Percentiles rank a stretch among this genome's conserved stretches.
phyloP scores from a whole-genome alignment of 2,329 filamentous ascomycete species.

The Cordyceps fumosorosea region DNA sequence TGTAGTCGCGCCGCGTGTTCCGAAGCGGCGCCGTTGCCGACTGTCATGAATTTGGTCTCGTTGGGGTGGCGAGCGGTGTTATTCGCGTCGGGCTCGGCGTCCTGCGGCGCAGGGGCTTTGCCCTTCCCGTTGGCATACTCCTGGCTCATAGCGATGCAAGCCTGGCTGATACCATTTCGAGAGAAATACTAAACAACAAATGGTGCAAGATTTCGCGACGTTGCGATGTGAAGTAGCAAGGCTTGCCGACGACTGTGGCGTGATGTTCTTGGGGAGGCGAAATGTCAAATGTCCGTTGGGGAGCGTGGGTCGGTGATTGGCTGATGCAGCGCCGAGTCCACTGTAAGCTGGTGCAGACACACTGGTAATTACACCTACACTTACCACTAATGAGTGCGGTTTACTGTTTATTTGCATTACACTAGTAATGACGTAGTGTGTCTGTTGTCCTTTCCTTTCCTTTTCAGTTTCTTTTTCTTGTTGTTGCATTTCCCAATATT shows the following conservation, averaged over 20 bases:
- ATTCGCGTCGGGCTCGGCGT: constrained; percentile 22
- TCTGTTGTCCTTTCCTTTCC: no score
- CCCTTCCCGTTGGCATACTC: constrained; percentile 51
- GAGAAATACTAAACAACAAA: background rate
- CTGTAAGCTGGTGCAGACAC: background rate
- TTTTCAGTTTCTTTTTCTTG: no score
- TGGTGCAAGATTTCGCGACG: background rate
- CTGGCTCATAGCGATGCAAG: constrained; percentile 48
- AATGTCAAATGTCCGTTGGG: background rate
- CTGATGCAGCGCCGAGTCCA: background rate
- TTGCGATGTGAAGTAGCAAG: background rate
- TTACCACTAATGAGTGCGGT: no score
- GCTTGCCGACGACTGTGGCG: constrained; percentile 3
- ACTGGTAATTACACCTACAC: no score
- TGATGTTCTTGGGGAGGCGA: constrained; percentile 13
- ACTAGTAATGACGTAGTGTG: no score
- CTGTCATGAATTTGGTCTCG: constrained; percentile 73
- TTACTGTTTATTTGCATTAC: no score
- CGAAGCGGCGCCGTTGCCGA: constrained; percentile 74
- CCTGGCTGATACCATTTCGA: constrained; percentile 8
- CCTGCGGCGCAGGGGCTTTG: constrained; percentile 35
- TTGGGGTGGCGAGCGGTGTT: constrained; percentile 23
- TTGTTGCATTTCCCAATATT: no score
- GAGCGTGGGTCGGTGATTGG: constrained; percentile 12
- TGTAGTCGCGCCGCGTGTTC: constrained; percentile 76